phyloP scores from a whole-genome alignment of 2,329 filamentous ascomycete species.

The Arthrobotrys pseudoclavata region DNA sequence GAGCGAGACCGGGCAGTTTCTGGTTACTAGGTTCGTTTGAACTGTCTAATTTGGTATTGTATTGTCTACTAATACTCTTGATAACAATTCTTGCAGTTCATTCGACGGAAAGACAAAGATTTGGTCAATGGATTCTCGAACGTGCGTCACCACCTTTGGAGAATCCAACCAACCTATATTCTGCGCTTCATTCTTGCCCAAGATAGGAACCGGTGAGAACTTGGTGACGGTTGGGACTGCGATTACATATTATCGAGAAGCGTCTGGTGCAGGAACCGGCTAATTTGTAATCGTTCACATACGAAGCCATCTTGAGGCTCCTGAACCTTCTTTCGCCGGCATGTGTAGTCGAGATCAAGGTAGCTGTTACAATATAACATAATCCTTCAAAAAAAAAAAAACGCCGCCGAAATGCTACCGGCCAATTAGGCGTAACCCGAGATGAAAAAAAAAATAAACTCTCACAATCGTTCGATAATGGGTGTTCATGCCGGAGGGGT shows the following conservation, averaged over 20 bases:
- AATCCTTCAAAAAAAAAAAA: slow-evolving; percentile 5
- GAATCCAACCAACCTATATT: slow-evolving; percentile 79
- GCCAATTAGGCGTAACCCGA: slow-evolving; percentile 1
- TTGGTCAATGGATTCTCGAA: slow-evolving; percentile 87
- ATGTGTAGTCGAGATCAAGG: slow-evolving; percentile 2
- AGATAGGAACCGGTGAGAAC: slow-evolving; percentile 39
- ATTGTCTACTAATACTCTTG: slow-evolving; percentile 54
- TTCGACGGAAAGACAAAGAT: slow-evolving; percentile 96
- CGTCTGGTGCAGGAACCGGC: slow-evolving; percentile 41
- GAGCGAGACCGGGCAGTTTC: slow-evolving; percentile 91
- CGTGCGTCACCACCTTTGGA: slow-evolving; percentile 92
- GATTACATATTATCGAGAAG: slow-evolving; percentile 55
- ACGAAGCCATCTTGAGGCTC: background rate
- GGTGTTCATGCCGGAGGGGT: background rate
- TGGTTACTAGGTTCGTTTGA: slow-evolving; percentile 79
- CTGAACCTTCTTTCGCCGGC: background rate
- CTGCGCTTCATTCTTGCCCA: slow-evolving; percentile 20
- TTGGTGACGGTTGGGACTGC: slow-evolving; percentile 42
- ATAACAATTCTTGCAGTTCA: slow-evolving; percentile 68
- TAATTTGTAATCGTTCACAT: background rate
- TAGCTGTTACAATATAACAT: background rate
- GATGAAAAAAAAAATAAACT: background rate
- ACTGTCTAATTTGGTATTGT: background rate
- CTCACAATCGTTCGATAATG: background rate
- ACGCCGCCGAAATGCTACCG: slow-evolving; percentile 22